Base-by-base conservation (phyloP, 2,329 filamentous ascomycete species). In the Epichloe baconii region DNA sequence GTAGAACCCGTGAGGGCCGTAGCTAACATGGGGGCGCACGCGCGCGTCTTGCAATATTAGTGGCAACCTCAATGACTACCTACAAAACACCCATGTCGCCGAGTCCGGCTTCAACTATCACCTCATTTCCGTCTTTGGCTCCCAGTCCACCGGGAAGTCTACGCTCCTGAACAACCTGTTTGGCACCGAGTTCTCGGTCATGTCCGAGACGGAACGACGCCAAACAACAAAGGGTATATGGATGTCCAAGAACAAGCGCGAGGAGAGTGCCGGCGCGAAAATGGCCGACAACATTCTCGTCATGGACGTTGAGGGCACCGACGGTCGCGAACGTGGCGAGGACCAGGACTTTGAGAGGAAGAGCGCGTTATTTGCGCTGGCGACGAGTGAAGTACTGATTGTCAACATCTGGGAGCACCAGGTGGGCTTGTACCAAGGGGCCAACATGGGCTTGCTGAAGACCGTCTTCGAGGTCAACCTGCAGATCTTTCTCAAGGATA, bases 351-450 rank as follows among this genome's bases (percentile, higher is more conserved):
- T 98, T 68, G 93, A 98, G 77, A 80, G 93, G 63, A 98, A 98
- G 75, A 96, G 90, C 68, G 93, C 93, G 23, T 78, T 98, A 19
- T 98, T 98, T 70, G 93, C 93, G 48, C 78, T 98, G 62, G 93
- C 93, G 47, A 98, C 93, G 17, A 97, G 91, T 66, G 93, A 98
- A 72, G 91, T 98, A 49, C 77, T 98, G 60, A 94, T 98, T 64
- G 86, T 98, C 68, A 98, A 98, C 66, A 95, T 98, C 58, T 98
- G 93, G 93, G 93, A 98, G 70, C 91, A 96, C 68, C 93, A 98
- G 70, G 93, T 98, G 55, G 93, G 93, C 46, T 69, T 98, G 67
- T 98, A 98, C 66, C 91, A 98, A 71, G 93, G 93, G 52, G 93
- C 93, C 61, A 98, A 98, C 68, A 98, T 98, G 93, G 93, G 93